Evolutionary conservation across 208 protist species (phyloP).

Genomic region (Crithidia expoeki): DNA sequence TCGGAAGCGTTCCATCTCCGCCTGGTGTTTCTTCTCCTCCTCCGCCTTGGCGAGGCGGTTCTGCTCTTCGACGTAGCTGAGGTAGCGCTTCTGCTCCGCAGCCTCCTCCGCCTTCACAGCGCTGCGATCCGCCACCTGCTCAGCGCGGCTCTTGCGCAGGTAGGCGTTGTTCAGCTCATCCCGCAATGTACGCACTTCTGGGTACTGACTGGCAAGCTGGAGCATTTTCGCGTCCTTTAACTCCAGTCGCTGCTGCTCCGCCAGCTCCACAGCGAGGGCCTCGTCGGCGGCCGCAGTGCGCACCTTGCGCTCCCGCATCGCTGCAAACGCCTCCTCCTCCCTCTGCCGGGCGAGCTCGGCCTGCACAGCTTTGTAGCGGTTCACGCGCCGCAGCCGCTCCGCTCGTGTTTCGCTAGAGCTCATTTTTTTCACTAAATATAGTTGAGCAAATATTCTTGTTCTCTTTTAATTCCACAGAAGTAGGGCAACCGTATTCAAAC

Average conservation of each 20-base stretch:
- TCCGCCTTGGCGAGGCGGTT: conserved; percentile 45
- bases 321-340: conserved; percentile 74
- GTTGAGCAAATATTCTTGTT: too few relatives aligned
- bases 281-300: conserved; percentile 65
- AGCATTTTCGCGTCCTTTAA: conserved; percentile 89
- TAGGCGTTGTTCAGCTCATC: conserved; percentile 74
- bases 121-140: conserved; percentile 68
- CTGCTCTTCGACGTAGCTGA: conserved; percentile 60
- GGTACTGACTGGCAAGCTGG: conserved; percentile 77
- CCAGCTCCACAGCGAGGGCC: conserved; percentile 78
- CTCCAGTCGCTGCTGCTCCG: conserved; percentile 74
- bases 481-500: too few relatives aligned
- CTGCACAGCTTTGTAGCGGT: conserved; percentile 87
- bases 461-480: too few relatives aligned
- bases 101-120: conserved; percentile 41
- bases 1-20: conserved; percentile 71
- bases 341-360: conserved; percentile 77
- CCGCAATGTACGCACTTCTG: conserved; percentile 83
- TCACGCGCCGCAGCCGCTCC: conserved; percentile 83
- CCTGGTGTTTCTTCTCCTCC: conserved; percentile 58
- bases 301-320: conserved; percentile 48
- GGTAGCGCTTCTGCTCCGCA: conserved; percentile 69
- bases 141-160: conserved; percentile 73
- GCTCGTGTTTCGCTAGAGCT: conserved; percentile 54
- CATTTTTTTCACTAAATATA: too few relatives aligned